Evolutionary conservation across 108 stramenopile species (phyloP).

Genomic region (Cyclotella baltica): DNA sequence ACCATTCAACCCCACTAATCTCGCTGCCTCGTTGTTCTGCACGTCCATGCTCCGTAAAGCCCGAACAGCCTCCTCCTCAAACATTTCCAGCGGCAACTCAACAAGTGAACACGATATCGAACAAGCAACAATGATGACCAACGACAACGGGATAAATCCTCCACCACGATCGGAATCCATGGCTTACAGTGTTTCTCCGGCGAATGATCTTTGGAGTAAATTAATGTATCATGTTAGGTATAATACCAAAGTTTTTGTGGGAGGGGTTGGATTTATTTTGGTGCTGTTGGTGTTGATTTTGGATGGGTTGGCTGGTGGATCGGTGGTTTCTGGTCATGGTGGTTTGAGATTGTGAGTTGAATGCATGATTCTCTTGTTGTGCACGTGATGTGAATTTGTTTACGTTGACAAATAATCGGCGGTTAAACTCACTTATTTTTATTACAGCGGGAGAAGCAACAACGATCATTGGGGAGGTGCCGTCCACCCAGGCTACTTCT

Average conservation of each 20-base stretch:
- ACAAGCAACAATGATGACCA: slow-evolving; percentile 4
- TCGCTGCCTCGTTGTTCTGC: not conserved
- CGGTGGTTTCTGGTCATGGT: slow-evolving; percentile 13
- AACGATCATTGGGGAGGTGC: slow-evolving; percentile 75
- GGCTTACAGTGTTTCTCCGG: slow-evolving; percentile 57
- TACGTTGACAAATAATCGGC: not conserved
- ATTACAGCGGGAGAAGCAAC: slow-evolving; percentile 28
- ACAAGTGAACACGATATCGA: slow-evolving; percentile 15
- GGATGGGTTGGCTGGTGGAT: slow-evolving; percentile 18
- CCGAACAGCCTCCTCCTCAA: slow-evolving; percentile 22
- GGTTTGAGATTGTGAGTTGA: slow-evolving; percentile 18
- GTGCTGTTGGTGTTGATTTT: slow-evolving; percentile 36
- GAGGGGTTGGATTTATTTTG: slow-evolving; percentile 33
- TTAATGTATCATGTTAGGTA: slow-evolving; percentile 36
- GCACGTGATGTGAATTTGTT: not conserved
- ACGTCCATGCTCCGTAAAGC: slow-evolving; percentile 48
- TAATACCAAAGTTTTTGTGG: slow-evolving; percentile 41
- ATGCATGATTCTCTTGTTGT: not conserved
- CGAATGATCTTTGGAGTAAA: slow-evolving; percentile 22
- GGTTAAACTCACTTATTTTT: not conserved
- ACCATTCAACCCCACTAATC: not conserved
- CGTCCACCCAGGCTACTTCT: slow-evolving; percentile 78
- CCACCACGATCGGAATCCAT: slow-evolving; percentile 65
- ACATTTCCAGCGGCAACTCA: slow-evolving; percentile 16
- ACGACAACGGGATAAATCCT: slow-evolving; percentile 1